Evolutionary conservation across 2,329 filamentous ascomycete species (phyloP).

Genomic region (Fusarium oligoseptatum): DNA sequence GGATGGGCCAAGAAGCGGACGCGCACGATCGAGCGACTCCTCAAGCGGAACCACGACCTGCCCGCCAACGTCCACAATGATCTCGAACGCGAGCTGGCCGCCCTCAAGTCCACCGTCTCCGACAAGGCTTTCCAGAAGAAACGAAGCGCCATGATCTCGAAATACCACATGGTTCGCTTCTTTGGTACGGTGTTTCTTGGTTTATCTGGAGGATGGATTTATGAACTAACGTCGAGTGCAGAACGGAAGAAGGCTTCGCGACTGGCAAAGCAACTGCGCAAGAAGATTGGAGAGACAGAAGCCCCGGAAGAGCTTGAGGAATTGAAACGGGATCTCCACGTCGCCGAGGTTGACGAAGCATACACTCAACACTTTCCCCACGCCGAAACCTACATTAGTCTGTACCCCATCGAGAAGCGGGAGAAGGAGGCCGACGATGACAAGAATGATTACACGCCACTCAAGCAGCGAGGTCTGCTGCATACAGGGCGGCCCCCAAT

Average conservation of each 20-base stretch:
- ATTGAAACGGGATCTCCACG: conserved; percentile 71
- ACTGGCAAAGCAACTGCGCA: conserved; percentile 73
- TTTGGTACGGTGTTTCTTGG: conserved; percentile 70
- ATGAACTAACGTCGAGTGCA: conserved; percentile 50
- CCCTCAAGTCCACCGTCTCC: conserved; percentile 74
- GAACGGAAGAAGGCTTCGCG: conserved; percentile 81
- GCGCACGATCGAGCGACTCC: conserved; percentile 75
- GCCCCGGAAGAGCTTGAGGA: conserved; percentile 64
- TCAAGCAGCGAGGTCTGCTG: conserved; percentile 59
- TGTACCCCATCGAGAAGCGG: conserved; percentile 62
- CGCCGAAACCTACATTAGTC: conserved; percentile 76
- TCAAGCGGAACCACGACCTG: conserved; percentile 72
- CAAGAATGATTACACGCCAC: conserved; percentile 48
- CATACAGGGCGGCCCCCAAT: conserved; percentile 68
- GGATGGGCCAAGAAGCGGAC: conserved; percentile 79
- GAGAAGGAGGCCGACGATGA: conserved; percentile 54
- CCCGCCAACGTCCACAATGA: conserved; percentile 77
- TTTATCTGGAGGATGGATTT: neutral
- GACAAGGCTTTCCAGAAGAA: conserved; percentile 71
- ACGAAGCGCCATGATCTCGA: conserved; percentile 77
- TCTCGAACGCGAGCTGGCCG: conserved; percentile 78
- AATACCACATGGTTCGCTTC: conserved; percentile 87
- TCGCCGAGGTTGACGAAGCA: conserved; percentile 79
- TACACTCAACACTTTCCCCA: conserved; percentile 82
- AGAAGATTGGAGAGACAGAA: conserved; percentile 65